These are phyloP conservation scores for Fusarium lateritium DNA, from an alignment of 2,329 filamentous ascomycete genomes.

Conservation along the genomic window DNA sequence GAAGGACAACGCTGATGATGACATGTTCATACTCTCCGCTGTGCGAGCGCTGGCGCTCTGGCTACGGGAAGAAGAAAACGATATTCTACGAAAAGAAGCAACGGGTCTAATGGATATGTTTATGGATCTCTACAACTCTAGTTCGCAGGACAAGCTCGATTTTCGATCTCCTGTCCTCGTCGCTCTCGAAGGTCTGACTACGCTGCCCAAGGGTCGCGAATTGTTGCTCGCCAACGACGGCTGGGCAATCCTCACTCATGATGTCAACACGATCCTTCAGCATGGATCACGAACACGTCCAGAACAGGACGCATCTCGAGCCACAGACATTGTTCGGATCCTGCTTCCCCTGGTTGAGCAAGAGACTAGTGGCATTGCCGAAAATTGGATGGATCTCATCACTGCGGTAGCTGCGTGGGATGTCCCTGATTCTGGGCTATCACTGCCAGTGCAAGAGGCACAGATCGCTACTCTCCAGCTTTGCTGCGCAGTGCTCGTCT, in stretches of 20 bases:
- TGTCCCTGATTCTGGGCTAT: slow-evolving; percentile 51
- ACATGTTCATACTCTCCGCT: slow-evolving; percentile 72
- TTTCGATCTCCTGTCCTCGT: slow-evolving; percentile 71
- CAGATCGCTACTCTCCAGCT: slow-evolving; percentile 70
- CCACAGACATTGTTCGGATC: slow-evolving; percentile 69
- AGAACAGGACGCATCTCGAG: slow-evolving; percentile 59
- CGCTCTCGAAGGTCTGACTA: slow-evolving; percentile 71
- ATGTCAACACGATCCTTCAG: slow-evolving; percentile 63
- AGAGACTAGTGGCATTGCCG: slow-evolving; percentile 60
- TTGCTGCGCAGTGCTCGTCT: slow-evolving; percentile 65
- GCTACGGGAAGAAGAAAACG: slow-evolving; percentile 78
- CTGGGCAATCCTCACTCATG: slow-evolving; percentile 67
- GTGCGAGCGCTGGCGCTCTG: slow-evolving; percentile 73
- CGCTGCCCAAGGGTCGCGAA: slow-evolving; percentile 62
- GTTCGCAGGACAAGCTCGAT: slow-evolving; percentile 59
- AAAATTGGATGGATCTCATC: slow-evolving; percentile 71
- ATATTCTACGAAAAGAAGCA: slow-evolving; percentile 68
- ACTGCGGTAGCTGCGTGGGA: slow-evolving; percentile 66
- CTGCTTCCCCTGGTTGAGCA: slow-evolving; percentile 67
- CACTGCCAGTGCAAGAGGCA: slow-evolving; percentile 61
- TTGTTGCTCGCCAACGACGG: slow-evolving; percentile 66
- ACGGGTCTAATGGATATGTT: slow-evolving; percentile 75
- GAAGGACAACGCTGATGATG: slow-evolving; percentile 63
- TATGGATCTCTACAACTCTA: slow-evolving; percentile 70
- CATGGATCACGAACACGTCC: slow-evolving; percentile 43